These are phyloP conservation scores for Termitomyces bulborhizus DNA, from an alignment of 768 basidiomycete genomes.

Conservation along the genomic window DNA sequence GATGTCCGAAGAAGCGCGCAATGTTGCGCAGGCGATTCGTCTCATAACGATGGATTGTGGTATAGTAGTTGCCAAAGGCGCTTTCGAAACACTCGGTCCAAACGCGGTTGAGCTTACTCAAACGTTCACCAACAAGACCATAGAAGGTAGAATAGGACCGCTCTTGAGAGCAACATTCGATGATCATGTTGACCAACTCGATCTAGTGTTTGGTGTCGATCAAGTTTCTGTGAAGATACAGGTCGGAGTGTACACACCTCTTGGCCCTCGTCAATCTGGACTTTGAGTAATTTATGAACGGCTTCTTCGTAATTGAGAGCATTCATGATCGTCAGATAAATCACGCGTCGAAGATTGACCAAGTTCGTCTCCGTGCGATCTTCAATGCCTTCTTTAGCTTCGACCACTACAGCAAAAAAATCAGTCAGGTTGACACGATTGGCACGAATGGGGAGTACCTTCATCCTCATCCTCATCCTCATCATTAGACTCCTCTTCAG, in stretches of 20 bases:
- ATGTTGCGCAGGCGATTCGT: conserved; percentile 98
- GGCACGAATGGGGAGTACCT: conserved; percentile 18
- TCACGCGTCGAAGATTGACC: conserved; percentile 88
- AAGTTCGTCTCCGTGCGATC: conserved; percentile 94
- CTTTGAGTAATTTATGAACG: conserved; percentile 93
- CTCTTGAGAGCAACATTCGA: conserved; percentile 99
- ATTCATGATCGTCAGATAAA: conserved; percentile 99
- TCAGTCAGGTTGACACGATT: not conserved
- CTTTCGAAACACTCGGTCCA: conserved; percentile 90
- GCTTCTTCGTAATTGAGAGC: conserved; percentile 98
- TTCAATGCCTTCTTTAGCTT: conserved; percentile 84
- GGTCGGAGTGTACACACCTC: conserved; percentile 57
- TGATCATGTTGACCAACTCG: conserved; percentile 96
- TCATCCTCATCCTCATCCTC: conserved; percentile 52
- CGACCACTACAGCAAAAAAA: conserved; percentile 40
- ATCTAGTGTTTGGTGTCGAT: conserved; percentile 42
- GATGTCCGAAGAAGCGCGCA: conserved; percentile 92
- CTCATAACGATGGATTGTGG: conserved; percentile 97
- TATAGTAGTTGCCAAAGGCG: conserved; percentile 87
- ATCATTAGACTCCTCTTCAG: conserved; percentile 53
- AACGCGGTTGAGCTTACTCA: conserved; percentile 91
- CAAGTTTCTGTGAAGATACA: not conserved
- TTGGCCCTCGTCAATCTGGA: conserved; percentile 86
- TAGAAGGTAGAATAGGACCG: conserved; percentile 98
- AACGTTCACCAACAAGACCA: conserved; percentile 92